Base-by-base conservation (phyloP, 345 rosid genomes). In the Euphorbia lathyris region DNA sequence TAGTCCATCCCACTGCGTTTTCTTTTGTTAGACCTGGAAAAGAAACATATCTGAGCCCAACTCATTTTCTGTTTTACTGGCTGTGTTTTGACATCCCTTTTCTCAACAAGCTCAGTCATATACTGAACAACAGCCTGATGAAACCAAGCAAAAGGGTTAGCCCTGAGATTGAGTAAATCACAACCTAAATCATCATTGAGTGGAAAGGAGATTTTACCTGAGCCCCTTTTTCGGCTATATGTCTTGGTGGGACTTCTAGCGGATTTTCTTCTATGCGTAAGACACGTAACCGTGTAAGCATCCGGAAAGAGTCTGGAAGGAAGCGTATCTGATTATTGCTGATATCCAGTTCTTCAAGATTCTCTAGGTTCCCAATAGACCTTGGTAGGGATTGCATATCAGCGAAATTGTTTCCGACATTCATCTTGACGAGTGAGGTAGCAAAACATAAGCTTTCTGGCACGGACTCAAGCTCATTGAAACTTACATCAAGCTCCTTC, bases 381-480 rank as follows among this genome's bases (percentile, higher is more conserved):
- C 96, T 88, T 0, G 98, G 99, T 25, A 95, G 86, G 67, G 81
- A 76, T 75, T 81, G 84, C 71, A 95, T 69, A 81, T 92, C 94
- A 56, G 98, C 97, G 74, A 95, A 95, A 65, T 95, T 95, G 89
- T 92, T 95, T 51, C 98, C 96, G 62, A 95, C 64, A 70, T 92
- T 95, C 70, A 95, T 80, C 88, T 92, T 95, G 70, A 95, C 84
- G 3, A 95, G 99, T 26, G 84, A 81, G 52, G 86, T 92, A 14
- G 89, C 98, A 67, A 90, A 81, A 80, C 99, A 88, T 74, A 95
- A 79, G 81, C 99, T 88, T 86, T 95, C 99, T 3, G 99, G 97
- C 78, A 95, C 88, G 0, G 88, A 81, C 77, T 95, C 99, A 20
- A 95, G 98, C 88, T 95, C 99, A 63, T 95, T 95, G 83, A 95